Evolutionary conservation across 371 early-diverging fungal genomes (phyloP).

Genomic region (Mucor mucedo): DNA sequence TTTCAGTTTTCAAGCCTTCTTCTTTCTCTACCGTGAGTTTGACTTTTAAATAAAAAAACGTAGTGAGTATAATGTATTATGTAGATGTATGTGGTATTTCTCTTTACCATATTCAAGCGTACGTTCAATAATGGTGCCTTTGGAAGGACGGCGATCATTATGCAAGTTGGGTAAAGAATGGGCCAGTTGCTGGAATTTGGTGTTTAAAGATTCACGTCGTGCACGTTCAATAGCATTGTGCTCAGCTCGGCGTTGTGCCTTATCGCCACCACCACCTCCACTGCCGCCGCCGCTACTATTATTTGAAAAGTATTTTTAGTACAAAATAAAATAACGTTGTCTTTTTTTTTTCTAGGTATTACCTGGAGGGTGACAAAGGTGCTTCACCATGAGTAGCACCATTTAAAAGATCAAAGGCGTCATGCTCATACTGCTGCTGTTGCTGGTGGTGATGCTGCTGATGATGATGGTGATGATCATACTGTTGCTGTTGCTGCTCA

Average conservation of each 20-base stretch:
- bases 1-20: slow-evolving; percentile 41
- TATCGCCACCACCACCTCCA: background rate
- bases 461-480: background rate
- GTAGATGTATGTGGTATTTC: too few species aligned
- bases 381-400: background rate
- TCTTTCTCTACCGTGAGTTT: slow-evolving; percentile 39
- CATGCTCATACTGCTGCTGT: slow-evolving; percentile 42
- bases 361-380: slow-evolving; percentile 12
- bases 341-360: background rate
- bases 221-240: slow-evolving; percentile 82
- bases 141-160: slow-evolving; percentile 72
- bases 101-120: slow-evolving; percentile 56
- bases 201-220: slow-evolving; percentile 72
- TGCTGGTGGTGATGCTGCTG: slow-evolving; percentile 22
- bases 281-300: background rate
- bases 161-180: slow-evolving; percentile 69
- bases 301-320: background rate
- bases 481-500: slow-evolving; percentile 19
- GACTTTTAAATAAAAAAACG: slow-evolving; percentile 22
- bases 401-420: slow-evolving; percentile 36
- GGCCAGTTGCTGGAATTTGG: slow-evolving; percentile 75
- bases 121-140: slow-evolving; percentile 72
- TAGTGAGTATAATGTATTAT: too few species aligned
- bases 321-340: background rate
- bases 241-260: slow-evolving; percentile 68